Evolutionary conservation across 2,329 filamentous ascomycete species (phyloP).

Genomic region (Thielaviopsis euricoi): DNA sequence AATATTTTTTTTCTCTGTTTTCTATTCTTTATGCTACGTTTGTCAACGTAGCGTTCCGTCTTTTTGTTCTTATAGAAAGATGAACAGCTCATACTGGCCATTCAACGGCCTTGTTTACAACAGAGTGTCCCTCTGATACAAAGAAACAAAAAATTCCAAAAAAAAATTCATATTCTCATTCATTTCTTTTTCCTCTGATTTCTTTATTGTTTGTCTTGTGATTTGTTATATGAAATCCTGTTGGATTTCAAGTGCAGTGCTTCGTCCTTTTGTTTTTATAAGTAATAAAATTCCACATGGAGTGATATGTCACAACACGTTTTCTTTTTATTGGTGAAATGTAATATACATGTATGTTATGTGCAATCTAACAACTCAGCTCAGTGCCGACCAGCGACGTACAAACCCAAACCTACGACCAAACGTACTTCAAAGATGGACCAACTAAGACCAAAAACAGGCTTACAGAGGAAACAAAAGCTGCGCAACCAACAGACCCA

Average conservation of each 20-base stretch:
- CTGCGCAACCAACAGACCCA: slow-evolving; percentile 15
- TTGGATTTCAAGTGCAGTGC: no score
- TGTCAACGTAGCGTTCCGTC: not conserved
- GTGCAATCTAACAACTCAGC: no score
- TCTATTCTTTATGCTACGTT: not conserved
- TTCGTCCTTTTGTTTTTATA: no score
- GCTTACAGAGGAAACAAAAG: not conserved
- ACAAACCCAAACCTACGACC: not conserved
- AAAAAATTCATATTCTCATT: no score
- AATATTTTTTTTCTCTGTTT: not conserved
- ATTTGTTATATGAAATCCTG: not conserved
- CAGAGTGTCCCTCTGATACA: not conserved
- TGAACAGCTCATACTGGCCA: not conserved
- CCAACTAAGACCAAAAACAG: no score
- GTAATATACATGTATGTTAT: no score
- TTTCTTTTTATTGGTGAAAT: no score
- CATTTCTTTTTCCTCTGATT: not conserved
- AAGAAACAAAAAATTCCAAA: not conserved
- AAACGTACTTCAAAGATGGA: not conserved
- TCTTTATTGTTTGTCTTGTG: not conserved
- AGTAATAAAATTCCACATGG: no score
- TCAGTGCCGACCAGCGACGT: no score
- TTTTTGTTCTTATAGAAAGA: not conserved
- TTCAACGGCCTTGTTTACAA: not conserved
- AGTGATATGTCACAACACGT: no score